Evolutionary conservation across 116 monocot genomes (phyloP).

Genomic region (Dioscorea cayenensis): DNA sequence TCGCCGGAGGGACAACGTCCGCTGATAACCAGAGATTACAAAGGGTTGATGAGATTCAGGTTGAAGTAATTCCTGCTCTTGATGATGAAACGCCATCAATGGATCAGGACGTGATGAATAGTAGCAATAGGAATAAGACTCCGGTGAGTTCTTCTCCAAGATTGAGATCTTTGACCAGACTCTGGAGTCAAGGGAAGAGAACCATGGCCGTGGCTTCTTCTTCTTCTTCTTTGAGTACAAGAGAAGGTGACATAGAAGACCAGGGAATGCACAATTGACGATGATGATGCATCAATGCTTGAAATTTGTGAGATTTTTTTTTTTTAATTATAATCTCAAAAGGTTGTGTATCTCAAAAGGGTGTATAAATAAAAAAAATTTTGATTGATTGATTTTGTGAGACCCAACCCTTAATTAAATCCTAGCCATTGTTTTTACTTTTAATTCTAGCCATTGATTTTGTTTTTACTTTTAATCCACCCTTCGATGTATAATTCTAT

Average conservation of each 20-base stretch:
- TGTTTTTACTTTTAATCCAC: too few species aligned
- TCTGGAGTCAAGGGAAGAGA: conserved; percentile 20
- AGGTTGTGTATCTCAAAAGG: too few species aligned
- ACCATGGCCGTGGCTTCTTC: neutral
- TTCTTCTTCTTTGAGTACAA: conserved; percentile 1
- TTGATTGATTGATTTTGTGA: too few species aligned
- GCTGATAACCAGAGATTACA: neutral
- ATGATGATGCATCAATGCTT: too few species aligned
- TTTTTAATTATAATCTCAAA: too few species aligned
- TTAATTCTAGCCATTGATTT: too few species aligned
- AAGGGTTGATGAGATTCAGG: neutral
- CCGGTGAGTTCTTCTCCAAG: conserved; percentile 6
- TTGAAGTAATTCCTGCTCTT: neutral
- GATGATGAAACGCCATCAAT: neutral
- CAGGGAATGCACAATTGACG: conserved; percentile 1
- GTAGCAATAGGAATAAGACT: conserved; percentile 12
- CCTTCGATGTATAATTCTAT: too few species aligned
- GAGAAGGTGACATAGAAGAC: conserved; percentile 19
- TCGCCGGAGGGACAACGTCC: neutral
- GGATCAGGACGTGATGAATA: conserved; percentile 21
- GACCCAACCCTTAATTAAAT: too few species aligned
- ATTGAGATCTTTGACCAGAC: conserved; percentile 37
- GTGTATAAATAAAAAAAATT: too few species aligned
- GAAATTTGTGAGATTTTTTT: too few species aligned
- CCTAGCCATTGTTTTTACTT: too few species aligned